Evolutionary conservation across 257 asterid genomes (phyloP).

Genomic region (Solanum pennellii): DNA sequence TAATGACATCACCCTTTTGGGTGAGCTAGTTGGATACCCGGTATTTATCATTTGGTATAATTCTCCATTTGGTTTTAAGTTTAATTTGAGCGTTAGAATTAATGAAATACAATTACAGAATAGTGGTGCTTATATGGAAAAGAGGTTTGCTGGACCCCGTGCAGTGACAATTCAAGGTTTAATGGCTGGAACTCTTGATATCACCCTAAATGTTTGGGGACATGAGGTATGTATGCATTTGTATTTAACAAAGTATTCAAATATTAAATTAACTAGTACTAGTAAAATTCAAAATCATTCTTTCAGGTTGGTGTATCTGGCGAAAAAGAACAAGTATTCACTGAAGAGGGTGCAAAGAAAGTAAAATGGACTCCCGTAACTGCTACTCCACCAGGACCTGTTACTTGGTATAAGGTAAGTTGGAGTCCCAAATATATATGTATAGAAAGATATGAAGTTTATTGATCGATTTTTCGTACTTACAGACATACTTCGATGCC

Average conservation of each 20-base stretch:
- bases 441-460: too few relatives aligned
- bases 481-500: slow-evolving; percentile 66
- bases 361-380: slow-evolving; percentile 34
- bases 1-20: slow-evolving; percentile 58
- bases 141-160: slow-evolving; percentile 81
- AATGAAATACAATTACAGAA: slow-evolving; percentile 29
- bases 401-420: slow-evolving; percentile 92
- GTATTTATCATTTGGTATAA: slow-evolving; percentile 14
- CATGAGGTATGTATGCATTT: slow-evolving; percentile 32
- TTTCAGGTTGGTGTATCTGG: slow-evolving; percentile 58
- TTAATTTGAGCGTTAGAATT: not conserved
- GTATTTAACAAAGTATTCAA: not conserved
- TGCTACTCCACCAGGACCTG: slow-evolving; percentile 21
- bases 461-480: not conserved
- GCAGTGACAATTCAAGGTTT: slow-evolving; percentile 61
- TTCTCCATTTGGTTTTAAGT: not conserved
- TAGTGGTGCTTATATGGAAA: slow-evolving; percentile 97
- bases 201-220: slow-evolving; percentile 58
- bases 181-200: slow-evolving; percentile 83
- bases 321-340: slow-evolving; percentile 35
- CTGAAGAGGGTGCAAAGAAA: slow-evolving; percentile 55
- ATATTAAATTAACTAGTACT: not conserved
- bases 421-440: not conserved
- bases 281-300: not conserved
- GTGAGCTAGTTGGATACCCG: slow-evolving; percentile 71